A percentile compares a stretch with the other conserved stretches of the same genome.
phyloP scores from a whole-genome alignment of 768 basidiomycete species.

The Auricularia heimuer region DNA sequence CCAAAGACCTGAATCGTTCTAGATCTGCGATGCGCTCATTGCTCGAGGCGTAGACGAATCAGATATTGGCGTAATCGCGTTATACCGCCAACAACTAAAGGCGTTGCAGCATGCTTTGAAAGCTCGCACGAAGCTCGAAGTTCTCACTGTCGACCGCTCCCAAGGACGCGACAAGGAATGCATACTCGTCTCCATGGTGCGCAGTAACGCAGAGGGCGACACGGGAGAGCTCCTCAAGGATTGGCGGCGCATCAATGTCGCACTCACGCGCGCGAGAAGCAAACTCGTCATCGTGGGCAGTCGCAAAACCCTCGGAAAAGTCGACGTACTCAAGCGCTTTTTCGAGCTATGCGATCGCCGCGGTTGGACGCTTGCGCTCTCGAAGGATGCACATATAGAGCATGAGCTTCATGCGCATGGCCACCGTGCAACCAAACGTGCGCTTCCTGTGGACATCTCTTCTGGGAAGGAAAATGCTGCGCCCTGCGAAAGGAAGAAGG shows the following conservation, averaged over 20 bases:
- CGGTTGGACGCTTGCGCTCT: constrained; percentile 62
- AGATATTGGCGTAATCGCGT: constrained; percentile 80
- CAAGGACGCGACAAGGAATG: constrained; percentile 96
- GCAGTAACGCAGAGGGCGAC: constrained; percentile 68
- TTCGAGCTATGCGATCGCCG: constrained; percentile 62
- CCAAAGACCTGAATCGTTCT: constrained; percentile 36
- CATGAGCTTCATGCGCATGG: constrained; percentile 25
- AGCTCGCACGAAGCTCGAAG: constrained; percentile 53
- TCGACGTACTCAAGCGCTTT: constrained; percentile 61
- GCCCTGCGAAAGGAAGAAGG: not conserved
- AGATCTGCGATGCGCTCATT: constrained; percentile 60
- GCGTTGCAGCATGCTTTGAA: constrained; percentile 59
- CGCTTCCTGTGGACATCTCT: not conserved
- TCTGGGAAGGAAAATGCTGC: constrained; percentile 4
- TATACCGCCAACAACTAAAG: constrained; percentile 95
- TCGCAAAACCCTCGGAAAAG: constrained; percentile 55
- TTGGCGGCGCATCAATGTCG: constrained; percentile 94
- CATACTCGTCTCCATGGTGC: constrained; percentile 85
- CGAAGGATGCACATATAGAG: constrained; percentile 39
- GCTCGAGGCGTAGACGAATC: constrained; percentile 51
- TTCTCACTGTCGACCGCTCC: constrained; percentile 85
- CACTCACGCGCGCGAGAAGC: constrained; percentile 83
- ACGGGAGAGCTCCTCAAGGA: constrained; percentile 90
- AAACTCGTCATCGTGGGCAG: constrained; percentile 92
- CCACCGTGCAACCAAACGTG: not conserved